phyloP scores from a whole-genome alignment of 2,329 filamentous ascomycete species.

The Aureobasidium namibiae region DNA sequence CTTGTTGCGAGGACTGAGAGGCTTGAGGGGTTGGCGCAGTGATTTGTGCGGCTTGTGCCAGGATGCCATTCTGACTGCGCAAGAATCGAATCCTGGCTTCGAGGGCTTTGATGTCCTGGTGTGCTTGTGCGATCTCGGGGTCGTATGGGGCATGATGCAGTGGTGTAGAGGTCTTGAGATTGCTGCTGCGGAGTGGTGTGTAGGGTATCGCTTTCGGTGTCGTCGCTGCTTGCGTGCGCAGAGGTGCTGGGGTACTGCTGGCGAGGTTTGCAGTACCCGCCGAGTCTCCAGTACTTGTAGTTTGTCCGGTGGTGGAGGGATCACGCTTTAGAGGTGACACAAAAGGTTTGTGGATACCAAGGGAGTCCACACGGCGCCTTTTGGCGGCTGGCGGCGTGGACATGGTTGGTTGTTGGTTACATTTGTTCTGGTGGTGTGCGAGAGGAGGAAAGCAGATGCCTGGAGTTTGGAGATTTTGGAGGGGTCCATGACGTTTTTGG shows the following conservation, averaged over 20 bases:
- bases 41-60: slow-evolving; percentile 38
- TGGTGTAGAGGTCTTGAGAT: slow-evolving; percentile 10
- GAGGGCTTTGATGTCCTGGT: neutral
- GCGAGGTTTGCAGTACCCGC: too few relatives aligned
- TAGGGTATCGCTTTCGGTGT: slow-evolving; percentile 3
- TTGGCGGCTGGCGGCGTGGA: slow-evolving; percentile 34
- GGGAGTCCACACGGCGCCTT: slow-evolving; percentile 52
- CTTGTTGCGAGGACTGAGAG: too few relatives aligned
- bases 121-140: neutral
- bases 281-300: too few relatives aligned
- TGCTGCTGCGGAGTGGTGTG: slow-evolving; percentile 3
- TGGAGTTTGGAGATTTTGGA: neutral
- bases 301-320: neutral
- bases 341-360: slow-evolving; percentile 60
- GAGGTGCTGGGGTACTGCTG: neutral
- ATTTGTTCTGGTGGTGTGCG: neutral
- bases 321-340: slow-evolving; percentile 55
- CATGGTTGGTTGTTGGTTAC: neutral
- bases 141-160: neutral
- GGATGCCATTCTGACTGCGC: slow-evolving; percentile 41
- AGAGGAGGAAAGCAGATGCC: neutral
- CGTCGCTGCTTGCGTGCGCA: neutral
- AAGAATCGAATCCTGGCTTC: slow-evolving; percentile 30
- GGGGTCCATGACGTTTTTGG: neutral
- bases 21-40: neutral